Conservation (phyloP, 2,329 filamentous ascomycete genomes). For the Lachnellula subtilissima region DNA sequence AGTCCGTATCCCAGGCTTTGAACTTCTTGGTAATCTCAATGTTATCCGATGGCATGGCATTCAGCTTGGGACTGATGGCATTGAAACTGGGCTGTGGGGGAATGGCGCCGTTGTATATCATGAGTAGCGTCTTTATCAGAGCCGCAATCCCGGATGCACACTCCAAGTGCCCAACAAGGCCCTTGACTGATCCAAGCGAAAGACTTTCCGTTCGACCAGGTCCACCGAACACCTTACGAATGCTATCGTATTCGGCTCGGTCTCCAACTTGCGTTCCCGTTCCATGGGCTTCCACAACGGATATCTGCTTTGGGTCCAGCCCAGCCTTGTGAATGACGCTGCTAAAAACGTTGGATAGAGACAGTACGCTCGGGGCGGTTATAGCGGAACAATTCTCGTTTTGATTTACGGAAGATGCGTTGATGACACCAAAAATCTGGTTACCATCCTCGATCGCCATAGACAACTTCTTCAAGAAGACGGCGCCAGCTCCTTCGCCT, state of each 20-base stretch:
- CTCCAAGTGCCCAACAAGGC: not conserved
- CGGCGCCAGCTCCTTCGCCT: not conserved
- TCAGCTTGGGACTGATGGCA: not conserved
- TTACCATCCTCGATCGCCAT: not conserved
- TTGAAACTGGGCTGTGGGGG: not conserved
- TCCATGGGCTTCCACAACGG: constrained; percentile 13
- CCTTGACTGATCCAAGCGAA: not conserved
- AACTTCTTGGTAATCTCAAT: not conserved
- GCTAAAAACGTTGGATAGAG: not conserved
- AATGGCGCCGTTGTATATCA: not conserved
- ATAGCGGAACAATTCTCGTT: not conserved
- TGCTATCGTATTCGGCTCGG: constrained; percentile 3
- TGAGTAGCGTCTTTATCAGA: not conserved
- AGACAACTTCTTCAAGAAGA: not conserved
- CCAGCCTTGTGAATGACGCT: not conserved
- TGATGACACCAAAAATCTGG: not conserved
- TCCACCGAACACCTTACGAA: not conserved
- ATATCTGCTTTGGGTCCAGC: not conserved
- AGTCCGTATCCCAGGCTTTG: not conserved
- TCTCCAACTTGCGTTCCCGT: constrained; percentile 13
- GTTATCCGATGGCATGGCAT: not conserved
- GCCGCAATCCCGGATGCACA: not conserved
- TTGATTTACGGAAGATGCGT: not conserved
- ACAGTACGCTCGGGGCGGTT: not conserved
- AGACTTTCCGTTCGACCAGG: not conserved